Base-by-base conservation (phyloP, 306 rosid species). In the Lagenaria siceraria region DNA sequence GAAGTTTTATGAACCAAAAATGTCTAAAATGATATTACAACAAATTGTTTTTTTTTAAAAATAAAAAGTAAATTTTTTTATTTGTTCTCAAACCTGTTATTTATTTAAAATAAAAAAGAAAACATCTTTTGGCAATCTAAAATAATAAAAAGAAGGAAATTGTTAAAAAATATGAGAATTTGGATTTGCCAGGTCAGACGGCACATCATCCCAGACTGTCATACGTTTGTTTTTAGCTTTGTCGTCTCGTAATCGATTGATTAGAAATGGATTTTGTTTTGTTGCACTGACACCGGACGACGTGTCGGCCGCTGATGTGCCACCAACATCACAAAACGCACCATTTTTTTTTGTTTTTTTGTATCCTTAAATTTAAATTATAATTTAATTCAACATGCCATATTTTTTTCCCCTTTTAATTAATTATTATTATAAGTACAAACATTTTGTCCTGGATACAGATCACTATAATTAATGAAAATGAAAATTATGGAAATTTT, bases 271-370 rank as follows among this genome's bases (percentile, higher is more conserved):
- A 15, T 31, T 61, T 61, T 61, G 69, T 61, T 61, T 61, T 61
- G 5, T 29, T 27, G 40, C 5, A 29, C 10, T 17, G 8, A 27
- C n/a, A 36, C 42, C 40, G 69, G 69, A 35, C 71, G 74, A 66
- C 74, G 74, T 66, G 74, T 66, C 74, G 74, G 53, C 74, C 52
- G 74, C 52, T 40, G 74, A 66, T 7, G 74, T 66, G 31, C 33
- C 52, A 36, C 29, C 31, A 36, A 36, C 18, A 66, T 38, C 52
- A 53, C 49, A 33, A 10, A 66, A 21, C 24, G 3, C 38, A 27
- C 11, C 66, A 7, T 29, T 61, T 58, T 4, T 27, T 60, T n/a
- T n/a, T n/a, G n/a, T n/a, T n/a, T n/a, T n/a, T n/a, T 27, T 27
- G 38, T 11, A 25, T 8, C 27, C 61, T 21, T 8, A 55, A 54